A percentile compares a stretch with the other conserved stretches of the same genome.
Evolutionary conservation across 345 rosid species (phyloP).

Genomic region (Eucalyptus albens): DNA sequence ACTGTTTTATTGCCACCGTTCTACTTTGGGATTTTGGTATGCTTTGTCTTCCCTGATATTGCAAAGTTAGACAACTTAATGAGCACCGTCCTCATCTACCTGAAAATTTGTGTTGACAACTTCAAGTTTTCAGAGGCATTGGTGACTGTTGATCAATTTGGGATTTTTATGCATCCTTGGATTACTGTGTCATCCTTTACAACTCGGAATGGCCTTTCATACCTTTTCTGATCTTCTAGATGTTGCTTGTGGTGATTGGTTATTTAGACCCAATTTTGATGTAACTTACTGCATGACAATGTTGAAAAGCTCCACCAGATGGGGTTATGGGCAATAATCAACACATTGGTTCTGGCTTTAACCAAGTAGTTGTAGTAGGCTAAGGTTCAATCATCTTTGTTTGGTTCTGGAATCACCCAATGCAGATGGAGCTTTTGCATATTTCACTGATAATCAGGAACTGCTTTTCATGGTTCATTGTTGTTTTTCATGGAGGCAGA

Average conservation of each 20-base stretch:
- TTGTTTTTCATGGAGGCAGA: not conserved
- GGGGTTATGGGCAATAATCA: not conserved
- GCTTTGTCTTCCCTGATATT: not conserved
- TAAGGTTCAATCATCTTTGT: not conserved
- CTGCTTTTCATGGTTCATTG: not conserved
- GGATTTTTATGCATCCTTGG: not conserved
- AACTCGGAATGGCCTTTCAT: not conserved
- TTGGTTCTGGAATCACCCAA: not conserved
- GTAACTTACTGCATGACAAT: not conserved
- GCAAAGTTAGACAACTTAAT: not conserved
- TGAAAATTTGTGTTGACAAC: not conserved
- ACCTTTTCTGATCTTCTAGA: not conserved
- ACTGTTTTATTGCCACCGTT: not conserved
- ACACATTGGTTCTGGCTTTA: not conserved
- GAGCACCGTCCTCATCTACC: not conserved
- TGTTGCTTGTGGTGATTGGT: not conserved
- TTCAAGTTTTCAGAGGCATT: not conserved
- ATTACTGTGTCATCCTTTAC: not conserved
- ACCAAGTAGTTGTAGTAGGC: not conserved
- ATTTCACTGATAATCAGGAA: not conserved
- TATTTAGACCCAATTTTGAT: not conserved
- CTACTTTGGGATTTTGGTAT: not conserved
- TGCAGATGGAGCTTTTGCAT: not conserved
- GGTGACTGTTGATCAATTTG: not conserved
- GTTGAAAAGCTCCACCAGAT: not conserved